A percentile compares a stretch with the other conserved stretches of the same genome.
Evolutionary conservation across 305 asterid genomes (phyloP).

Genomic region (Fraxinus dipetala): DNA sequence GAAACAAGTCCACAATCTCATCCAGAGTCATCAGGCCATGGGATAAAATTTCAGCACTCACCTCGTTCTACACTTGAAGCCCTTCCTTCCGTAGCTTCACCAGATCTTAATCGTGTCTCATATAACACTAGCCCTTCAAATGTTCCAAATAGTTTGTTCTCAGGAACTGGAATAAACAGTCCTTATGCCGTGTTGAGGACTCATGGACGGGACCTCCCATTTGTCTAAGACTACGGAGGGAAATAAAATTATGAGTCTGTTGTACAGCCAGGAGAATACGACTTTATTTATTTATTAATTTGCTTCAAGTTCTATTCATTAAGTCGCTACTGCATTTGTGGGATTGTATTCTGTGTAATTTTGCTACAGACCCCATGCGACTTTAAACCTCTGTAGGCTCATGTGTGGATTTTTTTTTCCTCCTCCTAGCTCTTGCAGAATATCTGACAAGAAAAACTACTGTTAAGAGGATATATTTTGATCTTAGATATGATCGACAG

Average conservation of each 20-base stretch:
- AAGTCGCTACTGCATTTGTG: not conserved
- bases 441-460: not conserved
- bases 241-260: not conserved
- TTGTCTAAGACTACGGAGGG: conserved; percentile 17
- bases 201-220: conserved; percentile 37
- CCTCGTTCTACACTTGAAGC: conserved; percentile 54
- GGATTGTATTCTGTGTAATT: conserved; percentile 6
- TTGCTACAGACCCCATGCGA: conserved; percentile 1
- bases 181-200: conserved; percentile 11
- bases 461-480: not conserved
- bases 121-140: conserved; percentile 33
- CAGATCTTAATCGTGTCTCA: conserved; percentile 36
- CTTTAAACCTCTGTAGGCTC: not conserved
- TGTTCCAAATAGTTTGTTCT: conserved; percentile 22
- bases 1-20: conserved; percentile 39
- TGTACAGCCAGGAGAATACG: conserved; percentile 23
- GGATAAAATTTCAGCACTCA: conserved; percentile 39
- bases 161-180: conserved; percentile 25
- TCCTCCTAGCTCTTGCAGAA: not conserved
- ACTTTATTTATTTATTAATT: not conserved
- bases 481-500: not conserved
- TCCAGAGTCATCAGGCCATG: conserved; percentile 31
- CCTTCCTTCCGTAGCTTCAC: conserved; percentile 36
- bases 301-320: not conserved
- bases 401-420: not conserved